Conservation (phyloP, 495 filamentous ascomycete species). For the Daldinia concentrica region DNA sequence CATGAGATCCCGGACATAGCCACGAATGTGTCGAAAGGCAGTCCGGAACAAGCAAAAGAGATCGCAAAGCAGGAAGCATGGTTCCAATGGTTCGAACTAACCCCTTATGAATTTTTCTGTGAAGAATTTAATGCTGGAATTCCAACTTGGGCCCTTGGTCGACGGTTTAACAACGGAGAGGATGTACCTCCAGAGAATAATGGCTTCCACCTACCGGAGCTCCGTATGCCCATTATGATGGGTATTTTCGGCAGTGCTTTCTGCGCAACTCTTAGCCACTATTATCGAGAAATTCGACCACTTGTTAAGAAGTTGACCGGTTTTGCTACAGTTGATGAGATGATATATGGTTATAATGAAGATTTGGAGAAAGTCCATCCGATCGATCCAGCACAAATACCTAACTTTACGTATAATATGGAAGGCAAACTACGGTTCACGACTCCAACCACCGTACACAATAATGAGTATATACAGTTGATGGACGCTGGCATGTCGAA, state of each 20-base stretch:
- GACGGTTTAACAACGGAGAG: conserved; percentile 77
- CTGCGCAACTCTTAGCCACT: conserved; percentile 92
- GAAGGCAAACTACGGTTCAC: conserved; percentile 74
- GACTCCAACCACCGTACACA: conserved; percentile 76
- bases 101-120: conserved; percentile 95
- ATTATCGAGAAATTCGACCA: conserved; percentile 91
- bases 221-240: conserved; percentile 81
- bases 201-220: conserved; percentile 76
- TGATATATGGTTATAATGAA: conserved; percentile 82
- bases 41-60: conserved; percentile 63
- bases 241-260: conserved; percentile 96
- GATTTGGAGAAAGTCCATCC: conserved; percentile 91
- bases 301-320: conserved; percentile 76
- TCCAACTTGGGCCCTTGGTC: conserved; percentile 90
- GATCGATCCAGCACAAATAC: conserved; percentile 83
- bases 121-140: conserved; percentile 90
- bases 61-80: conserved; percentile 79
- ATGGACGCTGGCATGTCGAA: conserved; percentile 99
- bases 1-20: conserved; percentile 87
- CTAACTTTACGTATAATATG: conserved; percentile 87
- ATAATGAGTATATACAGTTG: conserved; percentile 76
- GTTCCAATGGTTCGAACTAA: conserved; percentile 99
- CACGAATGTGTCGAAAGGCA: conserved; percentile 54
- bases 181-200: conserved; percentile 62
- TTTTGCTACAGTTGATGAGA: conserved; percentile 79